Conservation (phyloP, 805 yeast genomes). For the Myxozyma neotropica region DNA sequence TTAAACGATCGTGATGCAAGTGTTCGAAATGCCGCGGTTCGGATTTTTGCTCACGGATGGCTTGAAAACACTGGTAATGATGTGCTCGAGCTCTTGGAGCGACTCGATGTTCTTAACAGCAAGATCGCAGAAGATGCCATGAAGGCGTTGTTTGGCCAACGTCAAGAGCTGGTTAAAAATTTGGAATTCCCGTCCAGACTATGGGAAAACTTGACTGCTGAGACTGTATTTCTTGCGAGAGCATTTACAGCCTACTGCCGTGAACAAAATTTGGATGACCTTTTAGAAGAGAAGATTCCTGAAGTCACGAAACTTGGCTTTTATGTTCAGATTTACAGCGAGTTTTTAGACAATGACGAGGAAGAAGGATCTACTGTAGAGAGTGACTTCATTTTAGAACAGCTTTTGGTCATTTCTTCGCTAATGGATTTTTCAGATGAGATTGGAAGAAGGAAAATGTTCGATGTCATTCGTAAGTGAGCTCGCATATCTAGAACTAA, state of each 20-base stretch:
- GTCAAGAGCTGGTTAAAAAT: constrained; percentile 63
- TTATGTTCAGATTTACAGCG: constrained; percentile 58
- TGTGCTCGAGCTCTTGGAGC: constrained; percentile 68
- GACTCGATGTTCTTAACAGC: constrained; percentile 69
- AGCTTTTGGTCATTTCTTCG: constrained; percentile 65
- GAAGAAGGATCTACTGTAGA: constrained; percentile 55
- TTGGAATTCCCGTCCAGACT: constrained; percentile 55
- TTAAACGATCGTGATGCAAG: constrained; percentile 77
- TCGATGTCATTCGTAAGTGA: constrained; percentile 53
- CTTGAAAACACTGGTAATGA: constrained; percentile 67
- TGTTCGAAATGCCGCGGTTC: constrained; percentile 71
- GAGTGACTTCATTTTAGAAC: constrained; percentile 72
- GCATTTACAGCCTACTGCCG: constrained; percentile 69
- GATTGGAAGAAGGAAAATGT: constrained; percentile 79
- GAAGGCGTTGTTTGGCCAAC: constrained; percentile 58
- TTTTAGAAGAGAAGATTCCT: constrained; percentile 58
- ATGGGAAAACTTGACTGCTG: constrained; percentile 74
- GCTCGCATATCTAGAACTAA: background rate
- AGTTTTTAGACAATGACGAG: constrained; percentile 36
- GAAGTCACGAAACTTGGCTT: constrained; percentile 74
- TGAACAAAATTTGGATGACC: constrained; percentile 50
- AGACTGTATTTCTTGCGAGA: constrained; percentile 71
- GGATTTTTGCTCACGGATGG: constrained; percentile 75
- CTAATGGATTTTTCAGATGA: constrained; percentile 88
- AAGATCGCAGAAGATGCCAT: constrained; percentile 69